Conservation (phyloP, 176 grass and related monocot genomes). For the Typha latifolia region DNA sequence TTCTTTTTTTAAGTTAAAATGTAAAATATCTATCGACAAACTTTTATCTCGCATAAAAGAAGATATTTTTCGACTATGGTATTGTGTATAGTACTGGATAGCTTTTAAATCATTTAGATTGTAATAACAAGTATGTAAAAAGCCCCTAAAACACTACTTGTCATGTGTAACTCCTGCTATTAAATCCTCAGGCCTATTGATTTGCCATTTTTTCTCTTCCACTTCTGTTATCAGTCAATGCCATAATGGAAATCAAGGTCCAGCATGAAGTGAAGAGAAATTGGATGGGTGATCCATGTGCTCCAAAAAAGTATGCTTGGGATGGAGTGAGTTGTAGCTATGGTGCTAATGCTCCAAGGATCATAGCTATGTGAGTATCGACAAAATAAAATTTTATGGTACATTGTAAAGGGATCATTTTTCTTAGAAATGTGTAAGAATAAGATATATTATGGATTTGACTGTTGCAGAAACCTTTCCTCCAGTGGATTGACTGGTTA, state of each 20-base stretch:
- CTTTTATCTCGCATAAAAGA: too few relatives aligned
- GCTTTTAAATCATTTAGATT: not conserved
- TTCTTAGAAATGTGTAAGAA: not conserved
- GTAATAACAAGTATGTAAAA: too few relatives aligned
- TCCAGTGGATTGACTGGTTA: conserved; percentile 26
- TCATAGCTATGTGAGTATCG: not conserved
- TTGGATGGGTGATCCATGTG: conserved; percentile 16
- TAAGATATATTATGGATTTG: not conserved
- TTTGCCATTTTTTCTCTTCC: not conserved
- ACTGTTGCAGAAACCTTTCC: conserved; percentile 36
- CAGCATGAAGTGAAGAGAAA: not conserved
- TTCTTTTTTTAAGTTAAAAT: too few relatives aligned
- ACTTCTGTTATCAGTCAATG: conserved; percentile 7
- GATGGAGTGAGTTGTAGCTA: not conserved
- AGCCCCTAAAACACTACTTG: too few relatives aligned
- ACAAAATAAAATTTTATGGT: not conserved
- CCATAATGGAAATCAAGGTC: not conserved
- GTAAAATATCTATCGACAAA: too few relatives aligned
- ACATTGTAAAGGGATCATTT: not conserved
- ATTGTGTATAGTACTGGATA: too few relatives aligned
- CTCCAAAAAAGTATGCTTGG: conserved; percentile 4
- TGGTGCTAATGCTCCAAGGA: not conserved
- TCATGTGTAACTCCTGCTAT: too few relatives aligned
- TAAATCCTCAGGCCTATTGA: not conserved
- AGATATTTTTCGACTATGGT: too few relatives aligned